A percentile compares a stretch with the other conserved stretches of the same genome.
Evolutionary conservation across 2,329 filamentous ascomycete species (phyloP).

Genomic region (Diaporthe destruens): DNA sequence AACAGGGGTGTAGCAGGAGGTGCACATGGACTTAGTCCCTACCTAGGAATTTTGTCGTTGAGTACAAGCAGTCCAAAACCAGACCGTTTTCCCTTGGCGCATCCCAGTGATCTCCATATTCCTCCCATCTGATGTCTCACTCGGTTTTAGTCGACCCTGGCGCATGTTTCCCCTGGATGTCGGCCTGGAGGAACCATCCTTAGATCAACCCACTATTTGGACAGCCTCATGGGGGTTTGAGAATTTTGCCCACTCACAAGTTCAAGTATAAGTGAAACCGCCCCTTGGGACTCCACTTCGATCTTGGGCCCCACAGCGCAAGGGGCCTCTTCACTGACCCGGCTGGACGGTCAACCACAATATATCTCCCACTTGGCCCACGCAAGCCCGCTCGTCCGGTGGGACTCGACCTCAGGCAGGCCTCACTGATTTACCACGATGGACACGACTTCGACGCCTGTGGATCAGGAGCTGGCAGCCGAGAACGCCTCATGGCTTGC

Average conservation of each 20-base stretch:
- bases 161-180: slow-evolving; percentile 21
- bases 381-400: not conserved
- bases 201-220: slow-evolving; percentile 17
- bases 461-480: slow-evolving; percentile 7
- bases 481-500: slow-evolving; percentile 32
- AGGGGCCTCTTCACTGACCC: not conserved
- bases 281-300: slow-evolving; percentile 27
- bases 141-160: slow-evolving; percentile 32
- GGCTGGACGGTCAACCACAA: slow-evolving; percentile 16
- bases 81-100: not conserved
- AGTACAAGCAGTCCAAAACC: not conserved
- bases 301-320: slow-evolving; percentile 10
- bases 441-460: slow-evolving; percentile 23
- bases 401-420: slow-evolving; percentile 25
- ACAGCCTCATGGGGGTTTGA: not conserved
- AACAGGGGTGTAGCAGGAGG: not conserved
- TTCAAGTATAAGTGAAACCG: slow-evolving; percentile 27
- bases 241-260: slow-evolving; percentile 32
- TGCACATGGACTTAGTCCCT: slow-evolving; percentile 4
- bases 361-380: slow-evolving; percentile 24
- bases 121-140: slow-evolving; percentile 28
- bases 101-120: slow-evolving; percentile 10
- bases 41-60: not conserved
- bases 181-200: not conserved
- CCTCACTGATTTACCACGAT: slow-evolving; percentile 23